phyloP scores from a whole-genome alignment of 106 monocot species.

The Iris macrosiphon region DNA sequence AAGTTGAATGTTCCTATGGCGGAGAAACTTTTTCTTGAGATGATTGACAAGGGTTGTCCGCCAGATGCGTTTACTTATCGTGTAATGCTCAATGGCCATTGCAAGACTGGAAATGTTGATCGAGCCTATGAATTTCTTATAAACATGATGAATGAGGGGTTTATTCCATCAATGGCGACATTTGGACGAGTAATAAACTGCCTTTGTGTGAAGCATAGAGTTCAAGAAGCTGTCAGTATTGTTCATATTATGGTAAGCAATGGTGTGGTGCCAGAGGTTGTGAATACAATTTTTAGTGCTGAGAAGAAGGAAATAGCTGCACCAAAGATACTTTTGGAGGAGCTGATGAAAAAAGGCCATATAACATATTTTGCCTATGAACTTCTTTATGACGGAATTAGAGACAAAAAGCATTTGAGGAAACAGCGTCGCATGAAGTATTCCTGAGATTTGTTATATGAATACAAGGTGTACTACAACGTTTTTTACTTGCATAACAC shows the following conservation, averaged over 20 bases:
- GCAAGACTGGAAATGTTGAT: constrained; percentile 48
- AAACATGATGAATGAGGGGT: constrained; percentile 30
- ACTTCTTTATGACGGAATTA: constrained; percentile 83
- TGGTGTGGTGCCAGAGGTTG: constrained; percentile 64
- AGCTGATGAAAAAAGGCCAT: constrained; percentile 72
- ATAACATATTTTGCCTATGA: constrained; percentile 83
- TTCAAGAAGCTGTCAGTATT: constrained; percentile 54
- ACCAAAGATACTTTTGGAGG: constrained; percentile 90
- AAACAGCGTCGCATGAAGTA: constrained; percentile 23
- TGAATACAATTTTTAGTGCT: constrained; percentile 57
- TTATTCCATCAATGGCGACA: constrained; percentile 66
- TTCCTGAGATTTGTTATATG: constrained; percentile 7
- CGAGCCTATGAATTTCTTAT: constrained; percentile 49
- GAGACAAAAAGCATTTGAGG: constrained; percentile 50
- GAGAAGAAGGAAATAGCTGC: constrained; percentile 89
- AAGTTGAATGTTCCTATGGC: constrained; percentile 49
- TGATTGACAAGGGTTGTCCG: constrained; percentile 31
- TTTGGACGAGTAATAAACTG: constrained; percentile 72
- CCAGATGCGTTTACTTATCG: constrained; percentile 76
- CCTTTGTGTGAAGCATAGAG: constrained; percentile 28
- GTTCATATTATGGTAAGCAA: constrained; percentile 60
- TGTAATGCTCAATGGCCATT: constrained; percentile 56
- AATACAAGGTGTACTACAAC: too few relatives aligned
- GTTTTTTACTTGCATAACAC: too few relatives aligned
- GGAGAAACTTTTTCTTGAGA: constrained; percentile 69